Base-by-base conservation (phyloP, 345 rosid species). In the Eucalyptus fibrosa region DNA sequence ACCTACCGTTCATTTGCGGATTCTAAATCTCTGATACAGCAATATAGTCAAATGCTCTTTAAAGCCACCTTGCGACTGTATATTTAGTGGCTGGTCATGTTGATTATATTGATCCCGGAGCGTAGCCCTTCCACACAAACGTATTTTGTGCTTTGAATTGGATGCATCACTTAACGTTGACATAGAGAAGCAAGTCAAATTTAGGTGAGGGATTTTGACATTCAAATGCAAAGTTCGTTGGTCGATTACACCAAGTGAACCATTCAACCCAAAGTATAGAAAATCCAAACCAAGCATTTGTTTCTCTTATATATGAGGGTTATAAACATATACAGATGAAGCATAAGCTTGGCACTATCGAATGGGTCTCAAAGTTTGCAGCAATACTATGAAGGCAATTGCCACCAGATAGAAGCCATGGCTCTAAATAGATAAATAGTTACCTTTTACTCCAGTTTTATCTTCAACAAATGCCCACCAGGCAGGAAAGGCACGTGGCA, bases 21-120 rank as follows among this genome's bases (percentile, higher is more conserved):
- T 72, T 72, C 15, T 8, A 0, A 72, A 18, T 3, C 44, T 9
- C 7, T 3, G 1, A 2, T 4, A 37, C 44, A 2, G 24, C 5
- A 72, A 18, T 72, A 72, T 72, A 1, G 2, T 11, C 26, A 51
- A 3, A 5, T 72, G 26, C 0, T 1, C 82, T 72, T 37, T 72
- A 19, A 72, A 37, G 3, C 83, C 83, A 10, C 45, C 28, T 37
- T 10, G 45, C 2, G 2, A 37, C 28, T 40, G 3, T 37, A 72
- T 72, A 34, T 72, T 4, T 19, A 65, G 37, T 1, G 2, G 82
- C 45, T 19, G 2, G 45, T 72, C 82, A 69, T 69, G 42, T 69
- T 62, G 34, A 62, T 62, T 62, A 62, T 62, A 62, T 62, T 30
- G 72, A 62, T 62, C 72, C 72, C 34, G 0, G 34, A 62, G 72